Evolutionary conservation across 2,329 filamentous ascomycete genomes (phyloP).

Genomic region (Xylaria sp.): DNA sequence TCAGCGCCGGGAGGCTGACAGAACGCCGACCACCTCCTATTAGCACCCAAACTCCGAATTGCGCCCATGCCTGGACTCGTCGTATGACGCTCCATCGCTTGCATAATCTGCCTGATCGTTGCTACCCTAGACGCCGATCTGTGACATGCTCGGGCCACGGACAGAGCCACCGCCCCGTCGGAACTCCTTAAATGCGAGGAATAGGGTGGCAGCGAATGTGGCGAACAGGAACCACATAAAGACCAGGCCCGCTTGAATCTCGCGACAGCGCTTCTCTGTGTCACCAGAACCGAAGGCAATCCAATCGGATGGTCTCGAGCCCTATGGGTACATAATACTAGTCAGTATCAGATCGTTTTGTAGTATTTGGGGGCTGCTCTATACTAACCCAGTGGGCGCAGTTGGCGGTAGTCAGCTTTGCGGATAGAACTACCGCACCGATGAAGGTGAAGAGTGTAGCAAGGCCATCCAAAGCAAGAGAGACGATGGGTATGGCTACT

Average conservation of each 20-base stretch:
- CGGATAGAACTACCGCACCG: constrained; percentile 75
- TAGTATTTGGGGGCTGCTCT: background rate
- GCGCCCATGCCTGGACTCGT: constrained; percentile 11
- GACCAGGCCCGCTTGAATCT: constrained; percentile 77
- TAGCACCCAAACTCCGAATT: constrained; percentile 24
- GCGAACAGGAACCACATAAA: constrained; percentile 85
- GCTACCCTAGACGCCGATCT: constrained; percentile 60
- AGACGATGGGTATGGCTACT: constrained; percentile 43
- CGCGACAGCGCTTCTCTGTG: constrained; percentile 74
- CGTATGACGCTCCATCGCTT: background rate
- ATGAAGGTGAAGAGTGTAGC: constrained; percentile 77
- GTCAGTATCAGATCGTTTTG: constrained; percentile 7
- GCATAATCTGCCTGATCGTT: constrained; percentile 36
- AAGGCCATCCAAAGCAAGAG: constrained; percentile 50
- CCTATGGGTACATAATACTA: constrained; percentile 45
- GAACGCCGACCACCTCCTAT: constrained; percentile 7
- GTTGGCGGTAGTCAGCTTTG: constrained; percentile 74
- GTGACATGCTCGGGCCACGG: constrained; percentile 65
- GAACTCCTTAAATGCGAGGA: constrained; percentile 66
- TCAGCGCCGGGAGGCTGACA: constrained; percentile 7
- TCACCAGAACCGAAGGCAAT: constrained; percentile 72
- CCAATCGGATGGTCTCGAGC: constrained; percentile 59
- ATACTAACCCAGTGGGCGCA: constrained; percentile 68
- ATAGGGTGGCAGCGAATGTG: constrained; percentile 66
- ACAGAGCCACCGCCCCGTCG: constrained; percentile 62